Evolutionary conservation across 805 yeast genomes (phyloP).

Genomic region (Candida coleopterorum): DNA sequence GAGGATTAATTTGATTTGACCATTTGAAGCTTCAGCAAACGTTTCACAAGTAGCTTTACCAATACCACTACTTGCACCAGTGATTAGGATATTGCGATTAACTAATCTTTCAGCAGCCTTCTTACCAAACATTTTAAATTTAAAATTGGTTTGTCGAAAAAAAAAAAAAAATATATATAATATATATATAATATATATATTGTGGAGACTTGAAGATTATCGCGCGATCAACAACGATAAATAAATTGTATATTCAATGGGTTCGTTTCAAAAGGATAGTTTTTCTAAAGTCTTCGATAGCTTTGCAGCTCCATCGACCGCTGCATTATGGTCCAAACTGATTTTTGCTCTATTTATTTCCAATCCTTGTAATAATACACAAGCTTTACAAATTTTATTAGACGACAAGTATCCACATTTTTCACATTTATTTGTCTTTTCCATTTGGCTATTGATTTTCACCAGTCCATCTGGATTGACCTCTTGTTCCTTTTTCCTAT

Average conservation of each 20-base stretch:
- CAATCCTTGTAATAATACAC: slow-evolving; percentile 79
- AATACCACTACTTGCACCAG: slow-evolving; percentile 41
- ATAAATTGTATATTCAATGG: no score
- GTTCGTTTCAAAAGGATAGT: slow-evolving; percentile 54
- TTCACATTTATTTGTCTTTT: slow-evolving; percentile 67
- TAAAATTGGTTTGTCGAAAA: no score
- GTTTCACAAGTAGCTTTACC: slow-evolving; percentile 40
- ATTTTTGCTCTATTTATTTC: slow-evolving; percentile 71
- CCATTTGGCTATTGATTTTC: slow-evolving; percentile 33
- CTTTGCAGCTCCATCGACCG: slow-evolving; percentile 62
- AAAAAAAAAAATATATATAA: no score
- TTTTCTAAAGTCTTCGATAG: slow-evolving; percentile 57
- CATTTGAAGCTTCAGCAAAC: slow-evolving; percentile 36
- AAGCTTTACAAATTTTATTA: slow-evolving; percentile 88
- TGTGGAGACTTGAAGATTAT: no score
- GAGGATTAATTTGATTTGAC: slow-evolving; percentile 31
- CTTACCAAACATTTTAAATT: slow-evolving; percentile 25
- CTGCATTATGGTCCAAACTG: slow-evolving; percentile 45
- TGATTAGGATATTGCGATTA: slow-evolving; percentile 31
- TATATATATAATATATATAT: no score
- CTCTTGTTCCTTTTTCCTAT: slow-evolving; percentile 43
- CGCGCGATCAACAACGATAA: no score
- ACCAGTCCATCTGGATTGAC: slow-evolving; percentile 62
- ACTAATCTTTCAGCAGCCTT: slow-evolving; percentile 37
- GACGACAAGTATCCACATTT: slow-evolving; percentile 90